A percentile compares a stretch with the other conserved stretches of the same genome.
These are phyloP conservation scores for Leccinum subrobustum DNA, from an alignment of 1,284 basidiomycete species.

Conservation along the genomic window DNA sequence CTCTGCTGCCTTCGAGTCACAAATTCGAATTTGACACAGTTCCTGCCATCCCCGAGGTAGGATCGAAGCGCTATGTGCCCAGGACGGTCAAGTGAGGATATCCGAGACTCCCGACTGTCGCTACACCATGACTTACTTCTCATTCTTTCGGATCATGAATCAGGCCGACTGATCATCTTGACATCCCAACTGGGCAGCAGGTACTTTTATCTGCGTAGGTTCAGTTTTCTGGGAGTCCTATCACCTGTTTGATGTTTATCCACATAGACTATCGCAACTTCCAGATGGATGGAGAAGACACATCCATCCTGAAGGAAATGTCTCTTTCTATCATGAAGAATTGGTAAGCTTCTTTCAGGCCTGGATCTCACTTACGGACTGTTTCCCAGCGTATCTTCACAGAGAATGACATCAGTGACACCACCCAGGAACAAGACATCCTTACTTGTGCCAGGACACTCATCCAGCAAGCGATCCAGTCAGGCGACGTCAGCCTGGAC, in stretches of 20 bases:
- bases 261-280: slow-evolving; percentile 4
- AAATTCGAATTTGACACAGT: not conserved
- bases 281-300: slow-evolving; percentile 10
- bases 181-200: slow-evolving; percentile 15
- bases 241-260: not conserved
- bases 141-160: not conserved
- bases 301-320: slow-evolving; percentile 23
- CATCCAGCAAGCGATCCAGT: not conserved
- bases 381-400: slow-evolving; percentile 20
- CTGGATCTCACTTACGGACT: not conserved
- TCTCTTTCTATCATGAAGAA: slow-evolving; percentile 13
- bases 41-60: slow-evolving; percentile 16
- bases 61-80: slow-evolving; percentile 15
- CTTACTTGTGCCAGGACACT: slow-evolving; percentile 8
- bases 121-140: not conserved
- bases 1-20: not conserved
- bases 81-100: slow-evolving; percentile 8
- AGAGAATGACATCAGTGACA: slow-evolving; percentile 12
- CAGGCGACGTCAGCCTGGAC: slow-evolving; percentile 12
- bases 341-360: slow-evolving; percentile 9
- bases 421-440: not conserved
- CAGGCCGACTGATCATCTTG: not conserved
- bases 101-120: not conserved
- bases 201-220: slow-evolving; percentile 15
- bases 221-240: not conserved